Conservation (phyloP, 2,329 filamentous ascomycete species). For the Cordyceps pruinosa region DNA sequence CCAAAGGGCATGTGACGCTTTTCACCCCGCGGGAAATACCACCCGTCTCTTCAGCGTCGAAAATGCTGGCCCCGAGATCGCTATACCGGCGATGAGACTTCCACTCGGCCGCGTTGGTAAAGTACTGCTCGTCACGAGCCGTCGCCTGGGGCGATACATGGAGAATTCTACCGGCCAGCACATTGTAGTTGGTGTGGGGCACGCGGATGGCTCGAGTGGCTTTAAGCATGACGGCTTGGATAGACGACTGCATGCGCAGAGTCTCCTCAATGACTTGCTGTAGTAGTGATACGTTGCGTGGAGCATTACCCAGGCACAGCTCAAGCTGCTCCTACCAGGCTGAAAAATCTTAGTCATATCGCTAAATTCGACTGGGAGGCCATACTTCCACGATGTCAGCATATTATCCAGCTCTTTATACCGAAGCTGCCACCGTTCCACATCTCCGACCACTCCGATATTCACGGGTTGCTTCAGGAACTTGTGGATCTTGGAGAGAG, state of each 20-base stretch:
- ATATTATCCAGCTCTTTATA: constrained; percentile 80
- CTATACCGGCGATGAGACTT: constrained; percentile 27
- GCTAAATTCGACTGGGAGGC: constrained; percentile 73
- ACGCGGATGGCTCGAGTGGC: constrained; percentile 61
- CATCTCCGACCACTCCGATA: constrained; percentile 75
- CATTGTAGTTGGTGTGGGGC: constrained; percentile 46
- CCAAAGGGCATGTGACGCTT: constrained; percentile 59
- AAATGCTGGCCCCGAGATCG: constrained; percentile 2
- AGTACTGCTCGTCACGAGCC: constrained; percentile 48
- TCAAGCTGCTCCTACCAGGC: constrained; percentile 60
- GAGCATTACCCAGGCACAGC: constrained; percentile 83
- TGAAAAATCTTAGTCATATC: constrained; percentile 76
- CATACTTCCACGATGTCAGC: constrained; percentile 76
- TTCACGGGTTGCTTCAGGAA: constrained; percentile 87
- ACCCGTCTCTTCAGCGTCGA: constrained; percentile 16
- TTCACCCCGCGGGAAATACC: constrained; percentile 27
- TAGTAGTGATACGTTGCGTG: constrained; percentile 73
- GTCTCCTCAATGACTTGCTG: constrained; percentile 59
- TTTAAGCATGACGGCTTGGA: constrained; percentile 66
- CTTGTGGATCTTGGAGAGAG: constrained; percentile 78
- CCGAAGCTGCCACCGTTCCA: constrained; percentile 81
- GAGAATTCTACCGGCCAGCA: constrained; percentile 43
- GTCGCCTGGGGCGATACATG: constrained; percentile 38
- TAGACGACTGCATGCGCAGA: constrained; percentile 62
- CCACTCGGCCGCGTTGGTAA: constrained; percentile 34